Evolutionary conservation across 495 filamentous ascomycete species (phyloP).

Genomic region (Lentithecium fluviatile): DNA sequence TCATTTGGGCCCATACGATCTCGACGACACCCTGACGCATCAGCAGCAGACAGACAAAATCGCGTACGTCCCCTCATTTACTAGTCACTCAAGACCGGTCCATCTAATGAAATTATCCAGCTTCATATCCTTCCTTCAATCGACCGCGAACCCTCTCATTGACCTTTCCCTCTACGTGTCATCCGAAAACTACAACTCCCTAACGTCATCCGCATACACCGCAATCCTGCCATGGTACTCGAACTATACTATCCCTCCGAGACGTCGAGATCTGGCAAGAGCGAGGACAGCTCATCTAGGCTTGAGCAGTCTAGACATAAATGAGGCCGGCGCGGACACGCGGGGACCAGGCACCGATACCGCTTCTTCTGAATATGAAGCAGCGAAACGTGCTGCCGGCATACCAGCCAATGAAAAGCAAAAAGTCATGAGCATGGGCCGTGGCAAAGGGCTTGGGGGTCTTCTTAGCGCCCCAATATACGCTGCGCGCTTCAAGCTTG

Average conservation of each 20-base stretch:
- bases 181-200: constrained; percentile 71
- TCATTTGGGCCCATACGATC: constrained; percentile 50
- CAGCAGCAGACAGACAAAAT: constrained; percentile 54
- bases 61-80: constrained; percentile 46
- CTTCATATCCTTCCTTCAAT: constrained; percentile 34
- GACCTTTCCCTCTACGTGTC: constrained; percentile 72
- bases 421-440: constrained; percentile 36
- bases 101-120: not conserved
- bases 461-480: constrained; percentile 39
- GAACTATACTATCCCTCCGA: constrained; percentile 74
- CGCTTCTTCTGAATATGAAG: constrained; percentile 21
- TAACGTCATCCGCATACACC: constrained; percentile 74
- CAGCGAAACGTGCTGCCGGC: constrained; percentile 34
- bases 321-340: constrained; percentile 30
- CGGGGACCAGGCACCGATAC: constrained; percentile 29
- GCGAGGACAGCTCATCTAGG: constrained; percentile 70
- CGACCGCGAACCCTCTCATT: constrained; percentile 38
- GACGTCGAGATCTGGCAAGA: constrained; percentile 64
- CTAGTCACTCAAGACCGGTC: not conserved
- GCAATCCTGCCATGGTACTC: constrained; percentile 75
- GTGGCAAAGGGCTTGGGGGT: constrained; percentile 35
- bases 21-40: constrained; percentile 52
- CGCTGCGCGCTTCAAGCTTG: constrained; percentile 63
- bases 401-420: constrained; percentile 25
- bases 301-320: constrained; percentile 64